Conservation (phyloP, 2,329 filamentous ascomycete genomes). For the Dactylellina cionopaga region DNA sequence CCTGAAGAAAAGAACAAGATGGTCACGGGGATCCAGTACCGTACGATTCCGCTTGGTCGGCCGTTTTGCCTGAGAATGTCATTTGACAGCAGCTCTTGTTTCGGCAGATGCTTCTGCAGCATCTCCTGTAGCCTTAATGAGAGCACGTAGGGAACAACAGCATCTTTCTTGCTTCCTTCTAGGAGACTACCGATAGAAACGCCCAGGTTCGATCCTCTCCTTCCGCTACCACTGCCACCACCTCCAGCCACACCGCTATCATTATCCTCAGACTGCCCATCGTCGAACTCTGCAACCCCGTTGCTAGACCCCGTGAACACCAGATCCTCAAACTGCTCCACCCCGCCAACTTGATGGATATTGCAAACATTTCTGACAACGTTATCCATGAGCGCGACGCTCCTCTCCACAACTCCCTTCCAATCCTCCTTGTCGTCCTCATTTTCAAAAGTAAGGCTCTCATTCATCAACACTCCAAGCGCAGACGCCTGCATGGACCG, state of each 20-base stretch:
- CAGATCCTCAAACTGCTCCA: conserved; percentile 68
- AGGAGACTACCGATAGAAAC: conserved; percentile 61
- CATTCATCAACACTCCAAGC: conserved; percentile 85
- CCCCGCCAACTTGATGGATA: conserved; percentile 63
- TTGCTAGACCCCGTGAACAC: conserved; percentile 63
- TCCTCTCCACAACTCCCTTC: conserved; percentile 81
- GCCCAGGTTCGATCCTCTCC: conserved; percentile 62
- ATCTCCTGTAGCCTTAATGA: conserved; percentile 75
- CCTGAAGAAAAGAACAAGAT: conserved; percentile 81
- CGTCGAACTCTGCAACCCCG: conserved; percentile 71
- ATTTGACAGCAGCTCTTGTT: conserved; percentile 64
- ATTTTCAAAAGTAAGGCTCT: conserved; percentile 76
- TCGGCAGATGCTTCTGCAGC: conserved; percentile 74
- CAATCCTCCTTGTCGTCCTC: conserved; percentile 69
- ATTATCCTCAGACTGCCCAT: conserved; percentile 67
- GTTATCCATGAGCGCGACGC: conserved; percentile 85
- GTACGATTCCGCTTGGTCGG: conserved; percentile 76
- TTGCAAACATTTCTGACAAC: conserved; percentile 77
- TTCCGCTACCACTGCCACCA: conserved; percentile 69
- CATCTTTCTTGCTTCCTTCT: conserved; percentile 55
- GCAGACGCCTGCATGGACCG: conserved; percentile 85
- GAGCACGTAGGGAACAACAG: conserved; percentile 60
- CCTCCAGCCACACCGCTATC: conserved; percentile 62
- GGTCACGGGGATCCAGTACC: conserved; percentile 87
- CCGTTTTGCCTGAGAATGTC: conserved; percentile 63